These are phyloP conservation scores for Boletus speciosus DNA, from an alignment of 768 basidiomycete genomes.

Conservation along the genomic window DNA sequence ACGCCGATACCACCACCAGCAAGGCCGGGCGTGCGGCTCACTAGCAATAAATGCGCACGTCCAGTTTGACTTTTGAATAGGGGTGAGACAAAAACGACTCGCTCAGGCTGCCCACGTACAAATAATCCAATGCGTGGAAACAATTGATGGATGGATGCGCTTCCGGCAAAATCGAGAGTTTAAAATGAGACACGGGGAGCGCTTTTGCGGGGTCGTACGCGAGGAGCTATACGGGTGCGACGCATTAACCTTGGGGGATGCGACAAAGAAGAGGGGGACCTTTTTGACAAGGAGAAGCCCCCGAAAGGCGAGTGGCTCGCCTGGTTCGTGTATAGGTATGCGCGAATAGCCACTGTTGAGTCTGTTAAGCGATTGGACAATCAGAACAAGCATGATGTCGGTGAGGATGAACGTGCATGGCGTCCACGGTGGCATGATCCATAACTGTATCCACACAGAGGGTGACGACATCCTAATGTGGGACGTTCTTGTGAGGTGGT, in stretches of 20 bases:
- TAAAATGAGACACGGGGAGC: conserved; percentile 70
- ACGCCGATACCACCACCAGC: conserved; percentile 87
- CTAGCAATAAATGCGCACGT: conserved; percentile 84
- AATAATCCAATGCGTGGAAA: conserved; percentile 93
- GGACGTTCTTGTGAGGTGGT: not conserved
- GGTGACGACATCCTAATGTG: conserved; percentile 70
- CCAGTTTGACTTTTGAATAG: conserved; percentile 94
- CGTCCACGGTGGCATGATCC: conserved; percentile 75
- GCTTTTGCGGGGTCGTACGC: conserved; percentile 83
- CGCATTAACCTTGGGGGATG: not conserved
- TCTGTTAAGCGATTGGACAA: conserved; percentile 32
- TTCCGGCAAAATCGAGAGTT: conserved; percentile 83
- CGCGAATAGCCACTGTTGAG: conserved; percentile 85
- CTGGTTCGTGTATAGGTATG: conserved; percentile 81
- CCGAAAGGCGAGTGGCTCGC: conserved; percentile 64
- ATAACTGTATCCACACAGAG: conserved; percentile 75
- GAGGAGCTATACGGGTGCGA: conserved; percentile 54
- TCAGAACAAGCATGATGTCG: conserved; percentile 2
- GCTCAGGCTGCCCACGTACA: conserved; percentile 41
- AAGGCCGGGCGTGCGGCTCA: conserved; percentile 79
- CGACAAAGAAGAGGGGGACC: conserved; percentile 34
- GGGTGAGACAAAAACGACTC: conserved; percentile 1
- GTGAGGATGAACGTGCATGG: conserved; percentile 49
- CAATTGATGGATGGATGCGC: conserved; percentile 86
- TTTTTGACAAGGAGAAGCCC: conserved; percentile 84